Conservation (phyloP, 2,329 filamentous ascomycete species). For the Botrytis hyacinthi region DNA sequence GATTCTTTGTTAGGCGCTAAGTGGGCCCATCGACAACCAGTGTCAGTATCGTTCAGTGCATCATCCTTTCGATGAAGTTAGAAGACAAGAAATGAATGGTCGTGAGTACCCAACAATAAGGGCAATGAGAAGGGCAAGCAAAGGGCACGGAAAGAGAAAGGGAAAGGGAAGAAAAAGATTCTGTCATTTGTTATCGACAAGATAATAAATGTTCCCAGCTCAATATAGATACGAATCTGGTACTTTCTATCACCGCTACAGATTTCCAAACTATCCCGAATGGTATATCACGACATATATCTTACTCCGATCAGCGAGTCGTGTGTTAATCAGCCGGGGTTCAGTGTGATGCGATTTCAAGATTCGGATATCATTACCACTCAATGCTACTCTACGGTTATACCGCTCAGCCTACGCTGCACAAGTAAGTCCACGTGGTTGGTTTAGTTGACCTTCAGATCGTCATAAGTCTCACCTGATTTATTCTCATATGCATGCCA, state of each 20-base stretch:
- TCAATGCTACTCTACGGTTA: not conserved
- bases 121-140: not conserved
- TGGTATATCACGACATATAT: not conserved
- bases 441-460: not conserved
- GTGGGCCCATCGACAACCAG: not conserved
- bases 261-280: not conserved
- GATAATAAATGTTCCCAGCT: not conserved
- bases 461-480: not conserved
- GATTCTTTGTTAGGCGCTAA: conserved; percentile 8
- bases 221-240: not conserved
- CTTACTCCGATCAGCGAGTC: not conserved
- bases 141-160: not conserved
- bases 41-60: not conserved
- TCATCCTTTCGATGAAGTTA: not conserved
- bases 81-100: not conserved
- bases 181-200: not conserved
- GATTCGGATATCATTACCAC: not conserved
- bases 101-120: not conserved
- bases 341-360: not conserved
- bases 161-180: not conserved
- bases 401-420: no score
- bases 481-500: not conserved
- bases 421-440: not conserved
- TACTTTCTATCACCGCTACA: not conserved
- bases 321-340: not conserved